Evolutionary conservation across 208 protist species (phyloP).

Genomic region (Lotmaria passim): DNA sequence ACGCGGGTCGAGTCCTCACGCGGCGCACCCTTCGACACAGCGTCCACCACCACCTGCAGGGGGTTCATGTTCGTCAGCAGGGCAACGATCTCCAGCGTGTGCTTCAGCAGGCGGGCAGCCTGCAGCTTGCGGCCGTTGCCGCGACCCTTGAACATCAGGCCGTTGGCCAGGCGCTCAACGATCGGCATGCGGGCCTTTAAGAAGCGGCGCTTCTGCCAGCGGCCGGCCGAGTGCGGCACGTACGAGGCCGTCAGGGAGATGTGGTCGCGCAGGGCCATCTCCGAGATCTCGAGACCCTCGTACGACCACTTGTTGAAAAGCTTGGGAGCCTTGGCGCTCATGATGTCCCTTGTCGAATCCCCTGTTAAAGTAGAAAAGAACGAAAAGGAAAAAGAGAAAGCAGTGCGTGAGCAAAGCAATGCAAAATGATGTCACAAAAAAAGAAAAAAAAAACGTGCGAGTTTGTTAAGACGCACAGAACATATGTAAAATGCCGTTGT

Average conservation of each 20-base stretch:
- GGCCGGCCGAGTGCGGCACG: slow-evolving; percentile 98
- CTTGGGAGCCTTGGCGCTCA: slow-evolving; percentile 81
- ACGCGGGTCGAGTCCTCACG: slow-evolving; percentile 99
- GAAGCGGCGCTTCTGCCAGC: slow-evolving; percentile 99
- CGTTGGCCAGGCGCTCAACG: slow-evolving; percentile 96
- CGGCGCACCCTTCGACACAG: slow-evolving; percentile 98
- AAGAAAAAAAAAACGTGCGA: not conserved
- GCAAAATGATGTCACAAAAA: not conserved
- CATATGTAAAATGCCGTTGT: too few relatives aligned
- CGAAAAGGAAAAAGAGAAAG: slow-evolving; percentile 25
- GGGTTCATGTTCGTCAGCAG: slow-evolving; percentile 99
- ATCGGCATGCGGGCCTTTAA: slow-evolving; percentile 98
- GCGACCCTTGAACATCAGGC: slow-evolving; percentile 99
- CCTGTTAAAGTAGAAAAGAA: not conserved
- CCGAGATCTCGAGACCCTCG: slow-evolving; percentile 77
- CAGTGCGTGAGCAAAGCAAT: slow-evolving; percentile 16
- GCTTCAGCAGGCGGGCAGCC: slow-evolving; percentile 98
- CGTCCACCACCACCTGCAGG: slow-evolving; percentile 98
- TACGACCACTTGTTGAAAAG: slow-evolving; percentile 93
- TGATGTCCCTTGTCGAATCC: slow-evolving; percentile 26
- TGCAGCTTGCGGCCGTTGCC: slow-evolving; percentile 99
- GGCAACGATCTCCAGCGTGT: slow-evolving; percentile 99
- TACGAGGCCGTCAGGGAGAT: slow-evolving; percentile 96
- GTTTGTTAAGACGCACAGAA: too few relatives aligned
- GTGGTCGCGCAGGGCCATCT: slow-evolving; percentile 97